Evolutionary conservation across 164 flowering plant species (phyloP).

Genomic region (Dillenia suffruticosa): DNA sequence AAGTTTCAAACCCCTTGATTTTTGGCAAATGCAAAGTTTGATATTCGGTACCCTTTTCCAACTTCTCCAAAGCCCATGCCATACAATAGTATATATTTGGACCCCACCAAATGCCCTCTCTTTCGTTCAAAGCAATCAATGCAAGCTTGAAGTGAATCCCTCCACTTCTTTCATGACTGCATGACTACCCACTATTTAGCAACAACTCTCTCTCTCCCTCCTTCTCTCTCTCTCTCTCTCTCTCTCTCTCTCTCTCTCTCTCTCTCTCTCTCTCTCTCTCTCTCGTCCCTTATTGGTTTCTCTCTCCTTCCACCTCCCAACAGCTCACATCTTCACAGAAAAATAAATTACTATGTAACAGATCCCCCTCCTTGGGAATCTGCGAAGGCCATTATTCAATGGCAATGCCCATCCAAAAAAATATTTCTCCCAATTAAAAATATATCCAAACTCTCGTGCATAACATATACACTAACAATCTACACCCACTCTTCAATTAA

Average conservation of each 20-base stretch:
- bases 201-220: slow-evolving; percentile 7
- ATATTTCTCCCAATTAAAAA: slow-evolving; percentile 9
- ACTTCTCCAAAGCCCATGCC: neutral
- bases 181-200: slow-evolving; percentile 27
- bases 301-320: neutral
- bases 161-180: slow-evolving; percentile 32
- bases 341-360: slow-evolving; percentile 22
- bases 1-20: slow-evolving; percentile 4
- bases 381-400: slow-evolving; percentile 48
- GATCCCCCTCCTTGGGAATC: slow-evolving; percentile 81
- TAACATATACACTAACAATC: slow-evolving; percentile 22
- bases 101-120: slow-evolving; percentile 26
- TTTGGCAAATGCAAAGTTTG: slow-evolving; percentile 7
- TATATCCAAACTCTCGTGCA: slow-evolving; percentile 22
- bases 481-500: slow-evolving; percentile 25
- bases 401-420: slow-evolving; percentile 31
- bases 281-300: neutral
- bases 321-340: slow-evolving; percentile 20
- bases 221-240: slow-evolving; percentile 15
- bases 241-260: slow-evolving; percentile 5
- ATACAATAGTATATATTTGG: neutral
- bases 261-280: slow-evolving; percentile 12
- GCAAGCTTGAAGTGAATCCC: slow-evolving; percentile 47
- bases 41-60: neutral
- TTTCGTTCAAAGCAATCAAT: slow-evolving; percentile 35